A percentile compares a stretch with the other conserved stretches of the same genome.
These are phyloP conservation scores for Monosporozyma unispora DNA, from an alignment of 805 yeast genomes.

Conservation along the genomic window DNA sequence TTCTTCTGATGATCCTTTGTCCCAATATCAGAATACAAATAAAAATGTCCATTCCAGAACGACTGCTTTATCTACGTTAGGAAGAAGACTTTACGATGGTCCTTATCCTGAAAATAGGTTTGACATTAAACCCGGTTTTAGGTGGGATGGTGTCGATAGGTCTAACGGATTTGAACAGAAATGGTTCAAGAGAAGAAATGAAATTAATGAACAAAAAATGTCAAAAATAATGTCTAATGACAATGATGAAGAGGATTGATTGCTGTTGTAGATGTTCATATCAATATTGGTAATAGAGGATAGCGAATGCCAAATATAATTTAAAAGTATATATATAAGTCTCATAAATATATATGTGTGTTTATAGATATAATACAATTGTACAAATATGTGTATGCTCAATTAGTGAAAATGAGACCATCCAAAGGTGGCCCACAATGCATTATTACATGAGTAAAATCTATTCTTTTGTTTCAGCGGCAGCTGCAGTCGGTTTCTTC, in stretches of 20 bases:
- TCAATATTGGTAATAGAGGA: background rate
- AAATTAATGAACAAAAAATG: constrained; percentile 28
- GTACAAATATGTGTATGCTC: background rate
- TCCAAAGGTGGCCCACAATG: background rate
- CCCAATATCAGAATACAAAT: constrained; percentile 12
- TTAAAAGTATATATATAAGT: background rate
- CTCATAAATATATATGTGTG: background rate
- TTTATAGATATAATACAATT: background rate
- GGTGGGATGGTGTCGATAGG: constrained; percentile 91
- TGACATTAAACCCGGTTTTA: constrained; percentile 62
- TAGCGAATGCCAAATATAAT: background rate
- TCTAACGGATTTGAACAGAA: constrained; percentile 76
- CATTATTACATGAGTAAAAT: background rate
- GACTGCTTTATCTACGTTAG: constrained; percentile 26
- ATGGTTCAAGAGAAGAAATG: constrained; percentile 41
- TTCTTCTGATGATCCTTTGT: constrained; percentile 56
- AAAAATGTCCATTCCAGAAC: constrained; percentile 17
- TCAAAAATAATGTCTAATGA: constrained; percentile 29
- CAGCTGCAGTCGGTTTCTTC: background rate
- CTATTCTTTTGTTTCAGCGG: background rate
- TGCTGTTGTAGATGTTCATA: constrained; percentile 5
- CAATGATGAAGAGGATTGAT: constrained; percentile 27
- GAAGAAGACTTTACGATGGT: constrained; percentile 44
- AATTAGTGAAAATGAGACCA: background rate
- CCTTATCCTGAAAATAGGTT: constrained; percentile 60